Percentiles rank a stretch among this genome's conserved stretches.
Evolutionary conservation across 306 rosid species (phyloP).

Genomic region (Cotoneaster glaucophyllus): DNA sequence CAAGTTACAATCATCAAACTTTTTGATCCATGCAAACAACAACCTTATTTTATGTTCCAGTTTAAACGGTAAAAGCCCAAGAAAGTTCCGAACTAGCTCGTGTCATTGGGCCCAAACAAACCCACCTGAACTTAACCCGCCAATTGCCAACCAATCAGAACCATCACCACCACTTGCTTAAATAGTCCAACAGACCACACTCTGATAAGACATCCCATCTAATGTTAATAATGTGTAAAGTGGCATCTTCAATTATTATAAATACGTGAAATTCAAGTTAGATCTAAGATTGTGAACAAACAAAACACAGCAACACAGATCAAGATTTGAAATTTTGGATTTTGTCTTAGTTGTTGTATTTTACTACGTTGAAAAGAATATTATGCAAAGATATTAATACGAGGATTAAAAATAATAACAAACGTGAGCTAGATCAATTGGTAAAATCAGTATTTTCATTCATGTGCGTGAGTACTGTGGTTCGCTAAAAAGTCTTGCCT

Average conservation of each 20-base stretch:
- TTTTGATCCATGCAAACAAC: not conserved
- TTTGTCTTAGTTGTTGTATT: not conserved
- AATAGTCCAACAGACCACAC: not conserved
- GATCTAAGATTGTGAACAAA: not conserved
- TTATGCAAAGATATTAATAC: not conserved
- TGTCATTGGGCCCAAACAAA: not conserved
- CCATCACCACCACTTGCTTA: not conserved
- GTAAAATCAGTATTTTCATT: too few relatives aligned
- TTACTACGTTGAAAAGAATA: not conserved
- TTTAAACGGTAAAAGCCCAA: not conserved
- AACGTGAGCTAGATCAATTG: too few relatives aligned
- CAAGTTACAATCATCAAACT: not conserved
- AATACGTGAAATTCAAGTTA: not conserved
- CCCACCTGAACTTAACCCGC: not conserved
- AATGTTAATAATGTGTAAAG: not conserved
- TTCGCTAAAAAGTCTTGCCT: too few relatives aligned
- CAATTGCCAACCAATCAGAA: not conserved
- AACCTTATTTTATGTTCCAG: not conserved
- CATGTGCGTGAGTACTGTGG: too few relatives aligned
- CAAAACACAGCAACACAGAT: not conserved
- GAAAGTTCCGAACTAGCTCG: not conserved
- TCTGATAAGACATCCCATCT: not conserved
- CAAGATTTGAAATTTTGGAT: not conserved
- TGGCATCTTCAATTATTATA: too few relatives aligned
- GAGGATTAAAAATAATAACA: not conserved